Conservation (phyloP, 495 filamentous ascomycete species). For the Gamarada debralockiae region DNA sequence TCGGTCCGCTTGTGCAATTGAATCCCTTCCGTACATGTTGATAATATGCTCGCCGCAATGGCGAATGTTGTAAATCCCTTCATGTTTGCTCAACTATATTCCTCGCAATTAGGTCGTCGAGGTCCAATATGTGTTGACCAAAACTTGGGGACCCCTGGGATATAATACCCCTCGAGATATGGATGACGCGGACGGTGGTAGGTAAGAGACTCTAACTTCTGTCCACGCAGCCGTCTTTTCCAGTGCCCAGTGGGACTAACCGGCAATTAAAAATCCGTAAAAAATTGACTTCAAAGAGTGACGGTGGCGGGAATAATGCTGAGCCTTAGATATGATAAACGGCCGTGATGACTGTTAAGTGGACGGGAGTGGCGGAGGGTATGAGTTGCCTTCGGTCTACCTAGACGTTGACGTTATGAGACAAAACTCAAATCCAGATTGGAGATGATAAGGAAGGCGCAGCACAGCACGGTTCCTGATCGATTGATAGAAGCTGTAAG, state of each 20-base stretch:
- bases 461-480: no score
- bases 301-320: not conserved
- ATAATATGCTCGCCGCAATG: slow-evolving; percentile 14
- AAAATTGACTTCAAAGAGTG: not conserved
- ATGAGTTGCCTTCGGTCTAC: no score
- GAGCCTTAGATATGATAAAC: no score
- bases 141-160: not conserved
- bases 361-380: no score
- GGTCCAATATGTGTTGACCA: no score
- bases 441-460: no score
- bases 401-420: no score
- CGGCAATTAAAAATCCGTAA: slow-evolving; percentile 4
- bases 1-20: slow-evolving; percentile 14
- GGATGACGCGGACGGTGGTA: slow-evolving; percentile 13
- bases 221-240: no score
- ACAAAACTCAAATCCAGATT: no score
- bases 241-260: not conserved
- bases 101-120: not conserved
- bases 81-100: slow-evolving; percentile 12
- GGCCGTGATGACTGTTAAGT: no score
- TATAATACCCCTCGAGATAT: not conserved
- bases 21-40: slow-evolving; percentile 17
- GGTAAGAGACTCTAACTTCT: no score
- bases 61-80: slow-evolving; percentile 15
- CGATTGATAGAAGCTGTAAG: not conserved